A percentile compares a stretch with the other conserved stretches of the same genome.
Evolutionary conservation across 768 basidiomycete genomes (phyloP).

Genomic region (Mycena maculata): DNA sequence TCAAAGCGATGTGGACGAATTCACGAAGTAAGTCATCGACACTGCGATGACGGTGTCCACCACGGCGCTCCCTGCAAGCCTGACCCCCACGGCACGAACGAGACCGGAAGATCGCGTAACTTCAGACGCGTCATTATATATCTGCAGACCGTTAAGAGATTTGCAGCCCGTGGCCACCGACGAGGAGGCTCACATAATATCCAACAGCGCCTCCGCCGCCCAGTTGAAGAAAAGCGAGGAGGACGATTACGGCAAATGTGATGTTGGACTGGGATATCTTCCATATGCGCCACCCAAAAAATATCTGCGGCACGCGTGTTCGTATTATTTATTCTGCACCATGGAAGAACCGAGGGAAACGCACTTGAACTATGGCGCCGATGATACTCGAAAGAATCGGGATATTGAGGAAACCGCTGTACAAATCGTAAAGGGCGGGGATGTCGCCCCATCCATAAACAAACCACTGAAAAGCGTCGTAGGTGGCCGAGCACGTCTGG

Average conservation of each 20-base stretch:
- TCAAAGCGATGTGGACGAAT: background rate
- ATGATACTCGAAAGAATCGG: conserved; percentile 31
- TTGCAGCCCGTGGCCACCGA: background rate
- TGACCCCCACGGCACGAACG: conserved; percentile 11
- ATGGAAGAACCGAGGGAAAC: background rate
- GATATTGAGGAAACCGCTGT: conserved; percentile 31
- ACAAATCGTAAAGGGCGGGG: conserved; percentile 8
- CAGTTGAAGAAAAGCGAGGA: conserved; percentile 30
- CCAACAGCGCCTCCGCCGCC: conserved; percentile 17
- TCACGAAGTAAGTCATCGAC: conserved; percentile 32
- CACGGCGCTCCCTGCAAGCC: conserved; percentile 7
- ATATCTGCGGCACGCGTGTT: too few relatives aligned
- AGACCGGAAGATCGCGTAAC: background rate
- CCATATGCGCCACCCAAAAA: conserved; percentile 36
- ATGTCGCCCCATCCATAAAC: conserved; percentile 32
- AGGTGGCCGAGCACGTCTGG: conserved; percentile 35
- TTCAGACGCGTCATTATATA: background rate
- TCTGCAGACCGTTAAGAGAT: background rate
- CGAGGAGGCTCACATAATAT: conserved; percentile 16
- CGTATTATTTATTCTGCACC: too few relatives aligned
- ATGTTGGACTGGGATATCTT: conserved; percentile 21
- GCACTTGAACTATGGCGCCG: conserved; percentile 32
- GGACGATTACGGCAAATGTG: background rate
- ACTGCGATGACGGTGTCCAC: conserved; percentile 30
- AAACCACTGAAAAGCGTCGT: conserved; percentile 37